Evolutionary conservation across 306 rosid genomes (phyloP).

Genomic region (Astragalus glycyphyllos): DNA sequence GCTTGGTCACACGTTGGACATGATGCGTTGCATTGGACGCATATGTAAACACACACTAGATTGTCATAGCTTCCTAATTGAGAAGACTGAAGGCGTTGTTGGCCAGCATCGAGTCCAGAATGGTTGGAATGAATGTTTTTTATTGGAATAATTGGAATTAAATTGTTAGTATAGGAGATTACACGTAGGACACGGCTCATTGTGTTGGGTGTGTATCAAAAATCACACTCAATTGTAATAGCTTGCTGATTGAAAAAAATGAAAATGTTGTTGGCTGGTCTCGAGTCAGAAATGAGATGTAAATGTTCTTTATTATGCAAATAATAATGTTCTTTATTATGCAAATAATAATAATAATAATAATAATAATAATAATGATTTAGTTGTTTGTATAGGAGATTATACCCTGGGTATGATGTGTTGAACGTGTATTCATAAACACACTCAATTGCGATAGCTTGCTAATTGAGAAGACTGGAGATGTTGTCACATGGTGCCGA

Average conservation of each 20-base stretch:
- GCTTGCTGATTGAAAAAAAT: neutral
- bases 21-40: neutral
- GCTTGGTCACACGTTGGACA: neutral
- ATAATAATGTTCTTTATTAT: neutral
- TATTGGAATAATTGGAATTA: neutral
- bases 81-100: neutral
- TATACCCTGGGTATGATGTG: neutral
- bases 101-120: slow-evolving; percentile 2
- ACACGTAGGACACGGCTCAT: neutral
- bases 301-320: slow-evolving; percentile 11
- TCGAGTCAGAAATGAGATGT: slow-evolving; percentile 13
- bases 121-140: slow-evolving; percentile 8
- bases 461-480: slow-evolving; percentile 1
- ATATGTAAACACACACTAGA: neutral
- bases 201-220: neutral
- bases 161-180: neutral
- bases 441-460: neutral
- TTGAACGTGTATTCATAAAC: neutral
- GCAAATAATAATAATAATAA: too few species aligned
- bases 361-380: too few species aligned
- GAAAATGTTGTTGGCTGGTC: neutral
- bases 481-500: neutral
- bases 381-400: neutral
- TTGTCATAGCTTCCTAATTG: slow-evolving; percentile 1
- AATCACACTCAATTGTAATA: neutral